Conservation (phyloP, 345 rosid genomes). For the Brassica incana region DNA sequence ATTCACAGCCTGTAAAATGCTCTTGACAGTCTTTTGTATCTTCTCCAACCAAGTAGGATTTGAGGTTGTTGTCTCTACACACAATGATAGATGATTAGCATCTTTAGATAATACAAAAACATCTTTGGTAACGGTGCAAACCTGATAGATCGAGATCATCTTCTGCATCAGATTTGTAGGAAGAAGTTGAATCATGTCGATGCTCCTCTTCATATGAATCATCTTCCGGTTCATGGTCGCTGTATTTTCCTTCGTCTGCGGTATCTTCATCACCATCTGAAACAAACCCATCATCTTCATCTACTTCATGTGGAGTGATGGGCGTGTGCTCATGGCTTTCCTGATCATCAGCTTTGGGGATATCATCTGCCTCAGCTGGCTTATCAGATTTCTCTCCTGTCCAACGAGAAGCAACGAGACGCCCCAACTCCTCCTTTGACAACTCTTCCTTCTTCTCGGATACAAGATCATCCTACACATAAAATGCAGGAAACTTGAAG, state of each 20-base stretch:
- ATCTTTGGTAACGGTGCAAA: constrained; percentile 32
- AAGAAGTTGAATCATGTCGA: constrained; percentile 51
- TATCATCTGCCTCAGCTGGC: constrained; percentile 43
- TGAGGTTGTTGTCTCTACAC: constrained; percentile 50
- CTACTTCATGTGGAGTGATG: constrained; percentile 47
- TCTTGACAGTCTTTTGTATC: constrained; percentile 60
- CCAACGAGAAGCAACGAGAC: constrained; percentile 97
- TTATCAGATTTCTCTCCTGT: constrained; percentile 70
- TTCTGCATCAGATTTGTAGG: constrained; percentile 56
- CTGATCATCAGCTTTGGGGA: constrained; percentile 38
- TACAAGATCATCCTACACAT: constrained; percentile 46
- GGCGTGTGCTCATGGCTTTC: constrained; percentile 53
- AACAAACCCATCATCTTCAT: constrained; percentile 61
- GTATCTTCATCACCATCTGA: constrained; percentile 68
- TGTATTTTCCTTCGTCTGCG: constrained; percentile 49
- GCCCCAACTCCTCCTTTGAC: constrained; percentile 93
- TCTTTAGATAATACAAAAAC: not conserved
- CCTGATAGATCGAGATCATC: constrained; percentile 66
- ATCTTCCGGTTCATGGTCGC: constrained; percentile 60
- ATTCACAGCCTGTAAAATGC: constrained; percentile 72
- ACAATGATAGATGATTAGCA: constrained; percentile 3
- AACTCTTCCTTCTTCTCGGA: constrained; percentile 60
- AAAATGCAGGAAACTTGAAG: constrained; percentile 20
- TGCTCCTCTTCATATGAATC: constrained; percentile 53
- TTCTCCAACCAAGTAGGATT: constrained; percentile 81